These are phyloP conservation scores for Cytospora leucostoma DNA, from an alignment of 2,329 filamentous ascomycete species.

Conservation along the genomic window DNA sequence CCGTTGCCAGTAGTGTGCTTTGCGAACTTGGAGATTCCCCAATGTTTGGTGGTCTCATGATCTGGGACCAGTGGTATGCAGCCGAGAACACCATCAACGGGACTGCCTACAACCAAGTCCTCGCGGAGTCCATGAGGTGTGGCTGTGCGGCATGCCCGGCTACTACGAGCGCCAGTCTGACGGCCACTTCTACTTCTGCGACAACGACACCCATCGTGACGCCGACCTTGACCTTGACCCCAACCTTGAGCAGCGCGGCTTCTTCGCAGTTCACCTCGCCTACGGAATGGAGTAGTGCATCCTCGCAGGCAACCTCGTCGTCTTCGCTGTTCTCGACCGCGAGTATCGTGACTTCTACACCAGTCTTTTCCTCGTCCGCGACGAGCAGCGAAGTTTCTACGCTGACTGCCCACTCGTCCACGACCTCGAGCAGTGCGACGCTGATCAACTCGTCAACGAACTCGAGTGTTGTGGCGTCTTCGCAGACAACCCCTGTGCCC, in stretches of 20 bases:
- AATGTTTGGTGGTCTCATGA: slow-evolving; percentile 39
- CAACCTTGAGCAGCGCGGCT: neutral
- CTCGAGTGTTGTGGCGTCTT: neutral
- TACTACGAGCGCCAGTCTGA: slow-evolving; percentile 23
- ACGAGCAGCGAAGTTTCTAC: neutral
- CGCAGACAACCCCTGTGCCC: neutral
- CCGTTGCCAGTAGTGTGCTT: slow-evolving; percentile 30
- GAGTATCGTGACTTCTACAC: neutral
- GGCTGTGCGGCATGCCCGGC: slow-evolving; percentile 18
- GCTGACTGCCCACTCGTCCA: neutral
- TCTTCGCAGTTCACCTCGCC: neutral
- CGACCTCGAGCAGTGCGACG: neutral
- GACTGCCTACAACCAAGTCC: slow-evolving; percentile 32
- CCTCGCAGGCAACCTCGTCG: neutral
- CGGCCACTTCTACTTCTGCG: slow-evolving; percentile 12
- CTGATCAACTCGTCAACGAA: neutral
- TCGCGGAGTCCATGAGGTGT: slow-evolving; percentile 30
- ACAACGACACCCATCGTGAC: neutral
- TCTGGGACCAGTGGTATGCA: slow-evolving; percentile 37
- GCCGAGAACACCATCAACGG: slow-evolving; percentile 29
- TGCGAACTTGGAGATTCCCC: slow-evolving; percentile 29
- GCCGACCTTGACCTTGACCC: neutral
- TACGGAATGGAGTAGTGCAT: no score
- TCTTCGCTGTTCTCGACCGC: neutral
- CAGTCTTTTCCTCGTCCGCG: neutral